Evolutionary conservation across 2,329 filamentous ascomycete genomes (phyloP).

Genomic region (Cercospora zeae-maydis): DNA sequence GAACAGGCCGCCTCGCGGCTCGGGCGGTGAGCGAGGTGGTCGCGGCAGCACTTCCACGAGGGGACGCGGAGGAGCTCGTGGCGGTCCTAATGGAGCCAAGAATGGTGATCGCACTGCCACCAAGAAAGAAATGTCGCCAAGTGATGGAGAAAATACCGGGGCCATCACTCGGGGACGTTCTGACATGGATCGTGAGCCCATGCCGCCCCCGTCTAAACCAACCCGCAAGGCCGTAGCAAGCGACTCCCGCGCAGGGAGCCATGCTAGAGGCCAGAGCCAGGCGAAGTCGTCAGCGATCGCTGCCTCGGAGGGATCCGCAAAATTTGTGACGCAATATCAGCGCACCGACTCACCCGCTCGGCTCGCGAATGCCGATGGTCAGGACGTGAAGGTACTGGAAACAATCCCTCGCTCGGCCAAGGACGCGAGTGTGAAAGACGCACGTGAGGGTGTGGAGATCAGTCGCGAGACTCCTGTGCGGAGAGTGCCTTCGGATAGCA

Average conservation of each 20-base stretch:
- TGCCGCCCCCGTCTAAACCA: conserved; percentile 29
- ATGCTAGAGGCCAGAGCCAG: conserved; percentile 15
- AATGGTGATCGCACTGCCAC: conserved; percentile 35
- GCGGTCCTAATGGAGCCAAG: conserved; percentile 39
- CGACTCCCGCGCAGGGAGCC: conserved; percentile 19
- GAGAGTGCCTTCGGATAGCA: conserved; percentile 24
- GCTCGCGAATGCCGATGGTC: conserved; percentile 12
- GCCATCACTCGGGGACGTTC: conserved; percentile 21
- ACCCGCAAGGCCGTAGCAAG: conserved; percentile 10
- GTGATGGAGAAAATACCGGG: conserved; percentile 19
- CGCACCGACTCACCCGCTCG: conserved; percentile 23
- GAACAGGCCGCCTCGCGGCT: conserved; percentile 23
- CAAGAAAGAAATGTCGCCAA: conserved; percentile 15
- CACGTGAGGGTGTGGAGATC: conserved; percentile 13
- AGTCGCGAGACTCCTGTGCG: conserved; percentile 12
- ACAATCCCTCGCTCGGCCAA: conserved; percentile 19
- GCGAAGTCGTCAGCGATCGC: conserved; percentile 1
- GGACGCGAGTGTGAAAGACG: conserved; percentile 17
- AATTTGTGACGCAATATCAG: conserved; percentile 8
- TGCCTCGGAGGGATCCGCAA: neutral
- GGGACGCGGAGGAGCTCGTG: conserved; percentile 43
- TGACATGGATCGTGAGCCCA: conserved; percentile 29
- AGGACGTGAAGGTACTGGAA: conserved; percentile 22
- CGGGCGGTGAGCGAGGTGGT: conserved; percentile 51
- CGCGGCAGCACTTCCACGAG: conserved; percentile 53